phyloP scores from a whole-genome alignment of 495 filamentous ascomycete species.

The Aspergillus asperescens region DNA sequence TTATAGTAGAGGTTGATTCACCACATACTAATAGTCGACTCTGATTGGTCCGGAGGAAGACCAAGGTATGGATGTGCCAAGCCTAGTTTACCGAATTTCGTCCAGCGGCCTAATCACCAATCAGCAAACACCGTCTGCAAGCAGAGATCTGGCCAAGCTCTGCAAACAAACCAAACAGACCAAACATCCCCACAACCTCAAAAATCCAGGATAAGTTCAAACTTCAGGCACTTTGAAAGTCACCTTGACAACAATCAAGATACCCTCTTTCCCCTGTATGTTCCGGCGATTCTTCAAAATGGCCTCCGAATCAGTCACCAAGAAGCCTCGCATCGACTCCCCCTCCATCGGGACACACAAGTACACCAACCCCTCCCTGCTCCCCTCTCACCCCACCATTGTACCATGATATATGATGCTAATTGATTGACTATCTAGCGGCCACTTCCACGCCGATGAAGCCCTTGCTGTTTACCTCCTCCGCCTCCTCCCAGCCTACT shows the following conservation, averaged over 20 bases:
- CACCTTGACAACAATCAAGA: background rate
- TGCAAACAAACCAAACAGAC: background rate
- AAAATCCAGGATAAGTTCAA: background rate
- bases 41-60: too few species aligned
- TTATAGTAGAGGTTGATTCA: too few species aligned
- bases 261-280: background rate
- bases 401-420: background rate
- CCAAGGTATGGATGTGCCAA: too few species aligned
- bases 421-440: slow-evolving; percentile 40
- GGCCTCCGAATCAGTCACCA: slow-evolving; percentile 10
- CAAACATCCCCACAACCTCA: slow-evolving; percentile 2
- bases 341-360: slow-evolving; percentile 14
- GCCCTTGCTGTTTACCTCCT: slow-evolving; percentile 97
- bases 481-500: slow-evolving; percentile 78
- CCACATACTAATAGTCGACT: too few species aligned
- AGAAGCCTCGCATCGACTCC: slow-evolving; percentile 8
- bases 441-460: slow-evolving; percentile 98
- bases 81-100: too few species aligned
- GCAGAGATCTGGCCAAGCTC: background rate
- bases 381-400: background rate
- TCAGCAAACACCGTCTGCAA: background rate
- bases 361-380: background rate
- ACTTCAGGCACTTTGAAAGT: background rate
- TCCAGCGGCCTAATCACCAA: too few species aligned
- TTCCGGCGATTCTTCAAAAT: slow-evolving; percentile 7